Evolutionary conservation across 2,329 filamentous ascomycete species (phyloP).

Genomic region (Stagonosporopsis rhizophila): DNA sequence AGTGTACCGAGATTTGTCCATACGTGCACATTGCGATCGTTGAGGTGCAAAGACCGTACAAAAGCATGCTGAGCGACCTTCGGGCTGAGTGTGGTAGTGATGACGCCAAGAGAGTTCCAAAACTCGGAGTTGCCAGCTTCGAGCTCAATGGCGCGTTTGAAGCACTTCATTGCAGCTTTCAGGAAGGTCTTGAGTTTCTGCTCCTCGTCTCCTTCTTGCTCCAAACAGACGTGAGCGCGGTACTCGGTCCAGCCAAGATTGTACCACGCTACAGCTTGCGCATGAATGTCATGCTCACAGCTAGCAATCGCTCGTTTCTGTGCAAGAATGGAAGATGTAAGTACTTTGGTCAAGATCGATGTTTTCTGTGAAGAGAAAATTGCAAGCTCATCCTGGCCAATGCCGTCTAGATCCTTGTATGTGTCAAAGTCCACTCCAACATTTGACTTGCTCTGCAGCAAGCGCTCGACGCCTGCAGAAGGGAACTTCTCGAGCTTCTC

Average conservation of each 20-base stretch:
- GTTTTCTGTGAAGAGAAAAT: constrained; percentile 26
- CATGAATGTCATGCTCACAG: constrained; percentile 76
- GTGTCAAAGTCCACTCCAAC: constrained; percentile 62
- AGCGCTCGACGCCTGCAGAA: constrained; percentile 58
- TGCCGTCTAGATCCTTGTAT: constrained; percentile 73
- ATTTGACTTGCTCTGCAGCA: constrained; percentile 63
- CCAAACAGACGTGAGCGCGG: constrained; percentile 74
- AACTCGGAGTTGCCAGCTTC: constrained; percentile 95
- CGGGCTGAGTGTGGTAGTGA: constrained; percentile 84
- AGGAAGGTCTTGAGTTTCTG: constrained; percentile 69
- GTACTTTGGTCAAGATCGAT: constrained; percentile 59
- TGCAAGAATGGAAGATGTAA: constrained; percentile 79
- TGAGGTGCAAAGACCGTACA: constrained; percentile 88
- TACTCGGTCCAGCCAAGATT: constrained; percentile 96
- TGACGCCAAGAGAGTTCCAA: constrained; percentile 95
- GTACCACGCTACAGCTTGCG: constrained; percentile 95
- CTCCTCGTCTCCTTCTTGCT: constrained; percentile 42
- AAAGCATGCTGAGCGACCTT: constrained; percentile 93
- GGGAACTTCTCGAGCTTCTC: constrained; percentile 71
- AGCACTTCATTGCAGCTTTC: constrained; percentile 83
- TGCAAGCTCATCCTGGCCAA: constrained; percentile 54
- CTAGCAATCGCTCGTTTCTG: constrained; percentile 85
- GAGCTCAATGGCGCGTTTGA: constrained; percentile 94
- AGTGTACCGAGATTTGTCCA: constrained; percentile 94
- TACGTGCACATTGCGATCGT: constrained; percentile 80